A percentile compares a stretch with the other conserved stretches of the same genome.
Evolutionary conservation across 148 eudicot species (phyloP).

Genomic region (Vaccinium myrtillus): DNA sequence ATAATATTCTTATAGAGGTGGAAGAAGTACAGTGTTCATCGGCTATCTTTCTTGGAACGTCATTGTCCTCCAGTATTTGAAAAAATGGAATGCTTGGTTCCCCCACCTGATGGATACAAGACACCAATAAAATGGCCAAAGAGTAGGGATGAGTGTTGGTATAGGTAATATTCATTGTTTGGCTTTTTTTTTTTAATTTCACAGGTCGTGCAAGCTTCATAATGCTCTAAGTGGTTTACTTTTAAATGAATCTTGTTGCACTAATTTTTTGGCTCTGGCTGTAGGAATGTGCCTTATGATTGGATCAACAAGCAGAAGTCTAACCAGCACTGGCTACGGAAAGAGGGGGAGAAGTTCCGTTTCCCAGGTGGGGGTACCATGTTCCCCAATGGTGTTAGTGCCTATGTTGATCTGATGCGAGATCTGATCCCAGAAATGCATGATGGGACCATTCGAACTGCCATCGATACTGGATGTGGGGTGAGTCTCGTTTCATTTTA

Average conservation of each 20-base stretch:
- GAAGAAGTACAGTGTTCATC: constrained; percentile 68
- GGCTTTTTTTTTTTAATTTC: not conserved
- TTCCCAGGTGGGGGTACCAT: constrained; percentile 99
- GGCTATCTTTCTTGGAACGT: constrained; percentile 84
- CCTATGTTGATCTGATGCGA: constrained; percentile 78
- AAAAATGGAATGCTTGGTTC: constrained; percentile 82
- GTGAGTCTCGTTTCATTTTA: constrained; percentile 42
- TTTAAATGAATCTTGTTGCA: not conserved
- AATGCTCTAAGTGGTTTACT: not conserved
- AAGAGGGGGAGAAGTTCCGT: constrained; percentile 91
- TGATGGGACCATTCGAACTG: constrained; percentile 91
- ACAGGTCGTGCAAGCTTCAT: not conserved
- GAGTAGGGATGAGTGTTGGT: constrained; percentile 93
- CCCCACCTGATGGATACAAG: constrained; percentile 96
- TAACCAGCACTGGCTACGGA: constrained; percentile 85
- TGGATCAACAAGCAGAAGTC: constrained; percentile 96
- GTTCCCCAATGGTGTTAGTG: constrained; percentile 84
- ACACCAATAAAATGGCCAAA: constrained; percentile 91
- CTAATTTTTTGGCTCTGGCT: constrained; percentile 6
- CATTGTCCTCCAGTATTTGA: constrained; percentile 88
- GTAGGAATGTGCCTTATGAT: constrained; percentile 92
- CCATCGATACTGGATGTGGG: constrained; percentile 99
- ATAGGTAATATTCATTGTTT: constrained; percentile 50
- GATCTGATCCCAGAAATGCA: constrained; percentile 82
- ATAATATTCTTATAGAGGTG: constrained; percentile 58